A percentile compares a stretch with the other conserved stretches of the same genome.
Conservation (phyloP, 768 basidiomycete species). For the Mrakia hoshinonis region DNA sequence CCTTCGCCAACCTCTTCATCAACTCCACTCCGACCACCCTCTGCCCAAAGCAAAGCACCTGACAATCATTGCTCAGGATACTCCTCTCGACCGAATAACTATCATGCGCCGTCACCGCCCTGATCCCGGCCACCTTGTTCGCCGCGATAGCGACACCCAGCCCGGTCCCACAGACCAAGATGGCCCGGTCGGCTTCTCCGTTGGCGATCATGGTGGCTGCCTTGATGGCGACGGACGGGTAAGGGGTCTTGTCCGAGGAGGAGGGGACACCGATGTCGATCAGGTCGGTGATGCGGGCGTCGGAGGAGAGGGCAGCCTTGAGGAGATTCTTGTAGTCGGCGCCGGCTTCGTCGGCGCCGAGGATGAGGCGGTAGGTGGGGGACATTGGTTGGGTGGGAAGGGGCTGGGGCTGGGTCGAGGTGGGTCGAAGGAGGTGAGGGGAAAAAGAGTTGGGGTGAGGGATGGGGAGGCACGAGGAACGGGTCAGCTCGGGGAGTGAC, state of each 20-base stretch:
- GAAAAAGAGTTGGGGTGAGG: not conserved
- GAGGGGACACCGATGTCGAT: slow-evolving; percentile 27
- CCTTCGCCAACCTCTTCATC: slow-evolving; percentile 34
- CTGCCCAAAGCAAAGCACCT: slow-evolving; percentile 39
- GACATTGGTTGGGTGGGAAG: too few relatives aligned
- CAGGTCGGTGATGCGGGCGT: slow-evolving; percentile 32
- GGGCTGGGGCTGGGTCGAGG: not conserved
- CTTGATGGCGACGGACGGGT: slow-evolving; percentile 38
- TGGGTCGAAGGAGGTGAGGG: not conserved
- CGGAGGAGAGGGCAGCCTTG: slow-evolving; percentile 33
- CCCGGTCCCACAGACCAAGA: slow-evolving; percentile 41
- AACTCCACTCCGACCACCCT: slow-evolving; percentile 39
- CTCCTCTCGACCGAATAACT: slow-evolving; percentile 40
- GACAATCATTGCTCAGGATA: slow-evolving; percentile 39
- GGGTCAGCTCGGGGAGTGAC: too few relatives aligned
- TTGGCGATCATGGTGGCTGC: slow-evolving; percentile 36
- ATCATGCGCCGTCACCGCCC: slow-evolving; percentile 38
- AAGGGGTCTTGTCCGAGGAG: slow-evolving; percentile 35
- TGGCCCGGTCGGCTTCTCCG: slow-evolving; percentile 38
- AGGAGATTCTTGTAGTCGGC: slow-evolving; percentile 36
- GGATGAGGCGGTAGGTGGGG: slow-evolving; percentile 30
- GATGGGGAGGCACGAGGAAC: too few relatives aligned
- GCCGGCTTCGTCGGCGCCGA: slow-evolving; percentile 39
- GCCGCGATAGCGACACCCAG: slow-evolving; percentile 39
- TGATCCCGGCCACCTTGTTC: slow-evolving; percentile 38